These are phyloP conservation scores for Linnemannia zychae DNA, from an alignment of 192 early-diverging fungal species.

Conservation along the genomic window DNA sequence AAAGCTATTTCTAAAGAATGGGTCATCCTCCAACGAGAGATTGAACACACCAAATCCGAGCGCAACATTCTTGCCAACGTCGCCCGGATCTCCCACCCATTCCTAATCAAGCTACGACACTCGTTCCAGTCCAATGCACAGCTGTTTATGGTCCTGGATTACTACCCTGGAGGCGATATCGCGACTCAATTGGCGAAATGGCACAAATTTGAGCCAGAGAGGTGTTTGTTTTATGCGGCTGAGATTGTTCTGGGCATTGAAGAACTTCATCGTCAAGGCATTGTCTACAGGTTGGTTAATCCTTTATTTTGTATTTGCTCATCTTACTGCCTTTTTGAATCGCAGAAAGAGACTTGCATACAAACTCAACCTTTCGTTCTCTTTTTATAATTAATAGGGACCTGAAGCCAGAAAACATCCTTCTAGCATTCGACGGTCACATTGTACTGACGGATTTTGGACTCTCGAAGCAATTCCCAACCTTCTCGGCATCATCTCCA, in stretches of 20 bases:
- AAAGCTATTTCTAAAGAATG: slow-evolving; percentile 70
- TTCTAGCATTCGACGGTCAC: slow-evolving; percentile 85
- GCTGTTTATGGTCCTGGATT: slow-evolving; percentile 93
- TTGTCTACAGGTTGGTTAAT: slow-evolving; percentile 77
- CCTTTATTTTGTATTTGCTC: neutral
- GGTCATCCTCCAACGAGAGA: slow-evolving; percentile 82
- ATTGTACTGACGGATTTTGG: slow-evolving; percentile 96
- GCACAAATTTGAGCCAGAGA: slow-evolving; percentile 73
- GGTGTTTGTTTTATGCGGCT: slow-evolving; percentile 86
- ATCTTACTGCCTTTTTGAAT: neutral
- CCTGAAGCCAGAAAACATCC: slow-evolving; percentile 83
- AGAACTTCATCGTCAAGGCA: slow-evolving; percentile 88
- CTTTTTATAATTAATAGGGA: slow-evolving; percentile 63
- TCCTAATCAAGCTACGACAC: slow-evolving; percentile 89
- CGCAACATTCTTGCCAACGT: slow-evolving; percentile 79
- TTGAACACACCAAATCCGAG: slow-evolving; percentile 87
- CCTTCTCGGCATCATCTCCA: slow-evolving; percentile 27
- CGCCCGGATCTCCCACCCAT: slow-evolving; percentile 87
- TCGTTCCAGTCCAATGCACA: slow-evolving; percentile 90
- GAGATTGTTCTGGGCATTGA: slow-evolving; percentile 91
- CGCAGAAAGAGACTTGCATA: neutral
- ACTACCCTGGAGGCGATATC: slow-evolving; percentile 93
- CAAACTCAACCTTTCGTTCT: neutral
- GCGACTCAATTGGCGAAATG: slow-evolving; percentile 83
- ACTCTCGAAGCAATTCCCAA: slow-evolving; percentile 81